Base-by-base conservation (phyloP, 1,284 basidiomycete species). In the Xanthoconium separans region DNA sequence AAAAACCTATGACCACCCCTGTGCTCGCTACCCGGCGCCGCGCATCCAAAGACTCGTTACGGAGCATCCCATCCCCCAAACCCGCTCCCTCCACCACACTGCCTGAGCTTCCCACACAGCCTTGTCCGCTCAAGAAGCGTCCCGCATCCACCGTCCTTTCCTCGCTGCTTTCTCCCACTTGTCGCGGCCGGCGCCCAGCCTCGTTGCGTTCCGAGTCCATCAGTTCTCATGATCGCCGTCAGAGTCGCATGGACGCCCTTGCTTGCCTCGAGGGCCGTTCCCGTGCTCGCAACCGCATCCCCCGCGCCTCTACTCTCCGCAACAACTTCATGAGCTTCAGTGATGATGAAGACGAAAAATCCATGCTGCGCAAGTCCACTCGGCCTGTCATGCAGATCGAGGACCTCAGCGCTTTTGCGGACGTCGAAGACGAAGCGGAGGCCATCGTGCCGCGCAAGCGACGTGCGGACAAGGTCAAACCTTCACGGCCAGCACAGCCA, bases 241-340 rank as follows among this genome's bases (percentile, higher is more conserved):
- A 65, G 41, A 72, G 77, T 53, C 73, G 76, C 2, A 73, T 70
- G 53, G 78, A 81, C 36, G 85, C 85, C 0, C 77, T 87, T 10
- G 85, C 84, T 0, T 75, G 78, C 37, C 76, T 87, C 27, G 85
- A 87, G 60, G 85, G 85, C 10, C 81, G 70, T 8, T 65, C 44
- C 46, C 62, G 61, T 39, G 57, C 51, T 3, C 55, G 50, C 8
- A 45, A 58, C 31, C 60, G 62, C 29, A 46, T 53, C 12, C 44
- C 48, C 49, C 60, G 49, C 40, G 24, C 49, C 37, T 55, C 55
- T 52, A 54, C 46, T 54, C 71, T 48, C 60, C 66, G 56, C 27
- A 70, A 73, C 29, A 83, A 84, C 66, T 87, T 86, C 60, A 87
- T 87, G 81, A 81, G 74, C 71, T 77, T 85, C 75, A 79, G 74